These are phyloP conservation scores for Amphirosellinia nigrospora DNA, from an alignment of 495 filamentous ascomycete genomes.

Conservation along the genomic window DNA sequence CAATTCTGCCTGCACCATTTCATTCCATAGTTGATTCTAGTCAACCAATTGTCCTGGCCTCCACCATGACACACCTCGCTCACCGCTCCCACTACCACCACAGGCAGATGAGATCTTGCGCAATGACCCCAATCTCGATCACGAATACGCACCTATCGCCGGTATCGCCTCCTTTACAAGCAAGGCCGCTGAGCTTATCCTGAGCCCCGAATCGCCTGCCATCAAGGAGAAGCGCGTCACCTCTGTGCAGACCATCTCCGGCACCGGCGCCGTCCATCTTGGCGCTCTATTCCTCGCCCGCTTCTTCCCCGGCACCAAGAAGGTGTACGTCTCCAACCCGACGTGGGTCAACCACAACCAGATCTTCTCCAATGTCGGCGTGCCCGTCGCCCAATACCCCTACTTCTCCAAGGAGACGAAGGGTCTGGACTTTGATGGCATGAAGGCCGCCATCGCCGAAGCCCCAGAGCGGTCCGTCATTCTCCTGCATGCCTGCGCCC, in stretches of 20 bases:
- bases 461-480: conserved; percentile 83
- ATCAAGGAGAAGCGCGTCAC: conserved; percentile 81
- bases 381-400: conserved; percentile 82
- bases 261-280: conserved; percentile 88
- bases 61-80: conserved; percentile 26
- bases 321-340: conserved; percentile 87
- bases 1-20: background rate
- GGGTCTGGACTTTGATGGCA: conserved; percentile 89
- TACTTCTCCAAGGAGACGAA: conserved; percentile 89
- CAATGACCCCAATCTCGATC: conserved; percentile 87
- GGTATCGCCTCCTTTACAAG: conserved; percentile 82
- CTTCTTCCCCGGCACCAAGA: conserved; percentile 72
- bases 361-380: conserved; percentile 91
- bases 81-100: conserved; percentile 24
- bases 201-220: conserved; percentile 74
- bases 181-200: conserved; percentile 87
- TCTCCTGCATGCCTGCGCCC: conserved; percentile 94
- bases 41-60: background rate
- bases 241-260: conserved; percentile 83
- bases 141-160: conserved; percentile 98
- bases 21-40: background rate
- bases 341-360: conserved; percentile 99
- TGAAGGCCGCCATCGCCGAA: conserved; percentile 68
- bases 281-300: conserved; percentile 84
- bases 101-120: conserved; percentile 89